Evolutionary conservation across 2,329 filamentous ascomycete genomes (phyloP), one percentile per base, ranked within the genome.

Genomic region (Clarireedia homoeocarpa): DNA sequence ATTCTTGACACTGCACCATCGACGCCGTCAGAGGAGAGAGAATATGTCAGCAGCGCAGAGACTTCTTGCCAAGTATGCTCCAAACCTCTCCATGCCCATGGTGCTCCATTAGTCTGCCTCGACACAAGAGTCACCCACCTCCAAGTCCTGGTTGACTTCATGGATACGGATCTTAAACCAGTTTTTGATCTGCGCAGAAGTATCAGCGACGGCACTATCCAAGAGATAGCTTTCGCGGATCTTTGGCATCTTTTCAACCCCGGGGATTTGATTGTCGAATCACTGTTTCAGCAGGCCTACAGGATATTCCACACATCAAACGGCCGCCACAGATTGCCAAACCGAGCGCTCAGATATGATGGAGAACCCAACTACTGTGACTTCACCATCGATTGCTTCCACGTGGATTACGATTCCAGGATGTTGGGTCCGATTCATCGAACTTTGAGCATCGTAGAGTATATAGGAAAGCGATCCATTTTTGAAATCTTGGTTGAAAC

Each of bases 231-330:
- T 0, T 58, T 51, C 15, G 30, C 26, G 1, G 56, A 55, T 48
- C 47, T 58, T 9, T 58, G 56, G 56, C 47, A 55, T 23, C 23
- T 58, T 1, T 58, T 58, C 7, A 51, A 27, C 36, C 56, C 56
- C 10, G 56, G 56, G 0, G 56, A 58, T 30, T 4, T 58, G 5
- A 36, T 58, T 12, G 12, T 55, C 6, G 40, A 52, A 2, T 48
- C 48, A 2, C 53, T 40, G 2, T 20, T 51, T 15, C 4, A 5
- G n/a, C 45, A 46, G 1, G 44, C 53, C 3, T 51, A 55, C 27
- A 39, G 48, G 20, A 24, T 55, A 15, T 55, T 55, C 2, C 27
- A 55, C 17, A 51, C 53, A 12, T 51, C 53, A 10, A 48, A 17
- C 5, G 47, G 47, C n/a, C 53, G 48, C 15, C 20, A 23, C 4